Percentiles rank a stretch among this genome's conserved stretches.
Evolutionary conservation across 306 rosid species (phyloP).

Genomic region (Ceratonia siliqua): DNA sequence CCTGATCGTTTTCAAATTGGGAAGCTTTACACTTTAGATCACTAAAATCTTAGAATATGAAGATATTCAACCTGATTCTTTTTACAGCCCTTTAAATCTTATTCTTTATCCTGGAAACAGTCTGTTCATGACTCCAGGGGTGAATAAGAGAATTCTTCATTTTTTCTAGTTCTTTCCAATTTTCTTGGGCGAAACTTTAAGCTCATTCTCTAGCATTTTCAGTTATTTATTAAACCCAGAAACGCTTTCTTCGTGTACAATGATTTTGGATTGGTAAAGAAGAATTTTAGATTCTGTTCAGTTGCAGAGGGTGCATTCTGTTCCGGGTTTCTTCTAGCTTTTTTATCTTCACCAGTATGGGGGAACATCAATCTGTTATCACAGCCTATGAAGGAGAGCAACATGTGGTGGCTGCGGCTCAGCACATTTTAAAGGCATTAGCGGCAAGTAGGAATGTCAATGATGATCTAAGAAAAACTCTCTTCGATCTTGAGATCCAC

Average conservation of each 20-base stretch:
- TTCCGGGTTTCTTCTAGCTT: background rate
- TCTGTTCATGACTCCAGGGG: background rate
- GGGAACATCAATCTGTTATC: slow-evolving; percentile 37
- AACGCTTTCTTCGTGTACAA: background rate
- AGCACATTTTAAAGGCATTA: slow-evolving; percentile 58
- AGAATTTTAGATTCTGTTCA: slow-evolving; percentile 15
- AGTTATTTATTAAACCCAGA: background rate
- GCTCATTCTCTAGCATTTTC: background rate
- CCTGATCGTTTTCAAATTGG: too few relatives aligned
- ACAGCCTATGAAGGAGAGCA: slow-evolving; percentile 49
- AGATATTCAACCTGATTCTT: background rate
- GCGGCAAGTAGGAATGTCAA: slow-evolving; percentile 43
- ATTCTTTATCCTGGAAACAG: background rate
- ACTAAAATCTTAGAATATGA: background rate
- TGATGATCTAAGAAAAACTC: slow-evolving; percentile 55
- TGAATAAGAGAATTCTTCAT: background rate
- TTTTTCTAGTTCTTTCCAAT: background rate
- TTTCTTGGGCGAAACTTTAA: background rate
- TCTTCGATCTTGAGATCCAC: slow-evolving; percentile 54
- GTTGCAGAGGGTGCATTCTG: slow-evolving; percentile 12
- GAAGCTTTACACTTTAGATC: too few relatives aligned
- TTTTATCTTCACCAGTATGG: slow-evolving; percentile 42
- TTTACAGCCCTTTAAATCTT: background rate
- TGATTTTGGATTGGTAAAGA: background rate
- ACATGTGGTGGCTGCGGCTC: slow-evolving; percentile 61